Conservation (phyloP, 2,329 filamentous ascomycete genomes). For the Didymella arachidicola region DNA sequence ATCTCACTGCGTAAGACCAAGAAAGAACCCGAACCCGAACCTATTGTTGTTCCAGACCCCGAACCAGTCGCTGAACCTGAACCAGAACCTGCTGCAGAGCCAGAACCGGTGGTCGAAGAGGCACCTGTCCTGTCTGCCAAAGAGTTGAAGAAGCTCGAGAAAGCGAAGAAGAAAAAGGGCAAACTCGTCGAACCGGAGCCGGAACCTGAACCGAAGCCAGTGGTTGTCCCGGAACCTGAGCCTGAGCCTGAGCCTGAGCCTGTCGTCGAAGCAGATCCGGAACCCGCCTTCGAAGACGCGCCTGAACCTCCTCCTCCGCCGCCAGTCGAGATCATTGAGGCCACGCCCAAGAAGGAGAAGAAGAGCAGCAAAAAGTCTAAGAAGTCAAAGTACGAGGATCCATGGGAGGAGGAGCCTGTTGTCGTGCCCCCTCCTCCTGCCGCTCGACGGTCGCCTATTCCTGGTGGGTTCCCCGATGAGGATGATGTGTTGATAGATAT, state of each 20-base stretch:
- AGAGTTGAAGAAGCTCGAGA: slow-evolving; percentile 30
- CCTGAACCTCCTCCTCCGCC: slow-evolving; percentile 30
- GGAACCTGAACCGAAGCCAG: slow-evolving; percentile 33
- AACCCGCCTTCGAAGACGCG: slow-evolving; percentile 34
- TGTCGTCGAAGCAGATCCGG: slow-evolving; percentile 36
- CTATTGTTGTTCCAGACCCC: slow-evolving; percentile 38
- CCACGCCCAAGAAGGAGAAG: slow-evolving; percentile 20
- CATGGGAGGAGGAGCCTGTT: slow-evolving; percentile 26
- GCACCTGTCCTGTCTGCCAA: slow-evolving; percentile 32
- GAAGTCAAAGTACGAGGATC: slow-evolving; percentile 18
- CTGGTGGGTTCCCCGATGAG: slow-evolving; percentile 58
- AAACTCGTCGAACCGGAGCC: slow-evolving; percentile 43
- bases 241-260: slow-evolving; percentile 35
- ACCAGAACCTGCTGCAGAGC: slow-evolving; percentile 26
- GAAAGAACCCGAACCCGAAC: slow-evolving; percentile 50
- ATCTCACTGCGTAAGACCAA: slow-evolving; percentile 55
- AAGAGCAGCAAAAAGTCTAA: slow-evolving; percentile 20
- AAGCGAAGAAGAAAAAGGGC: slow-evolving; percentile 36
- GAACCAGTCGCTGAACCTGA: slow-evolving; percentile 36
- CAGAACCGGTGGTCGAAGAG: slow-evolving; percentile 39
- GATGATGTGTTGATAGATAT: slow-evolving; percentile 50
- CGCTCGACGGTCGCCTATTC: slow-evolving; percentile 50
- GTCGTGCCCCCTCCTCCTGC: slow-evolving; percentile 17
- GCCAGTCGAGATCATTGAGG: slow-evolving; percentile 20
- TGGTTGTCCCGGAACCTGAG: slow-evolving; percentile 42